Base-by-base conservation (phyloP, 148 eudicot species). In the Vaccinium myrtillus region DNA sequence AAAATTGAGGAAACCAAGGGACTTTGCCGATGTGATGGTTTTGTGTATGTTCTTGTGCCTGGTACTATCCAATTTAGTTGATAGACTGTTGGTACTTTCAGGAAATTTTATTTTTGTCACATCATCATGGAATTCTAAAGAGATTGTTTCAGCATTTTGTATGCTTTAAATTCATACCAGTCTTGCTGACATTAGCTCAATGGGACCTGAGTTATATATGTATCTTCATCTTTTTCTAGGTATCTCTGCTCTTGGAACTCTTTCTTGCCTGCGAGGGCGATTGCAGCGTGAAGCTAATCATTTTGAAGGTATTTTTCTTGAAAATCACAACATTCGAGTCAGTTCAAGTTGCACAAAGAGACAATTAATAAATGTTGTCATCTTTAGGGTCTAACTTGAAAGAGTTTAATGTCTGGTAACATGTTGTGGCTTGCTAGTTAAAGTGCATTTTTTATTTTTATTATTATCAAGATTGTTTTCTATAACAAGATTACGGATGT, bases 171-270 rank as follows among this genome's bases (percentile, higher is more conserved):
- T 85, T 16, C 50, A 75, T 80, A 1, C 18, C 43, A 50, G 14
- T 51, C 74, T 74, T 76, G 77, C 54, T 75, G 49, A 39, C 54
- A n/a, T 75, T 19, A 75, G 71, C 79, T 30, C 71, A 80, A 32
- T 39, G 49, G 46, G 25, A 54, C 50, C 48, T 61, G 78, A 61
- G n/a, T 81, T 56, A 53, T 27, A 82, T 67, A 32, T 15, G 43
- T 58, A 18, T 48, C 54, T 55, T 55, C 83, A 67, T 48, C 46
- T 81, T 13, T 74, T 16, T 49, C 27, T 84, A 96, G 99, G 82
- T 94, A 82, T 90, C 94, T 84, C 92, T 90, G 82, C 84, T 96
- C 8, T 79, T 94, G 90, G 98, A 96, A 56, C 92, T 91, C 46
- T 96, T 93, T 83, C 88, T 87, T 82, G 89, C 92, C 21, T 91